phyloP scores from a whole-genome alignment of 495 filamentous ascomycete genomes.

The Penicillium pancosmium region DNA sequence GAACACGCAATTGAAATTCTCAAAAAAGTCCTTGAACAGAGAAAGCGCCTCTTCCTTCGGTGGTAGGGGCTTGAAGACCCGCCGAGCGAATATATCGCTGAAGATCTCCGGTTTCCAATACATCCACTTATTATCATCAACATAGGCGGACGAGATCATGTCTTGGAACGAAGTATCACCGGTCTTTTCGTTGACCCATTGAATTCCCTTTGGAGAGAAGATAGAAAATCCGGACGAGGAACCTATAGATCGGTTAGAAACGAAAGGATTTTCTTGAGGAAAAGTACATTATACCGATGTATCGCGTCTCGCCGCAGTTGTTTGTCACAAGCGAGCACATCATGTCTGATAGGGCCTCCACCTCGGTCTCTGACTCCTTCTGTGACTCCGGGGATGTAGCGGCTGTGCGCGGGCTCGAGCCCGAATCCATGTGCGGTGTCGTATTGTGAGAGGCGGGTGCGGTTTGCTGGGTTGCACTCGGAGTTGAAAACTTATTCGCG shows the following conservation, averaged over 20 bases:
- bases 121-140: constrained; percentile 90
- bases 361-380: constrained; percentile 67
- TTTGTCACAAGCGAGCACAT: constrained; percentile 99
- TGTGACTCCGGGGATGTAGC: constrained; percentile 62
- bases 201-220: constrained; percentile 95
- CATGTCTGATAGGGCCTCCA: constrained; percentile 92
- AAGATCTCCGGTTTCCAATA: constrained; percentile 98
- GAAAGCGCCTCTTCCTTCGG: constrained; percentile 79
- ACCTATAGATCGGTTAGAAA: constrained; percentile 41
- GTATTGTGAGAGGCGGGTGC: constrained; percentile 42
- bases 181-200: constrained; percentile 98
- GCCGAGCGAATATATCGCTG: constrained; percentile 84
- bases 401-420: constrained; percentile 61
- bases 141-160: constrained; percentile 84
- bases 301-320: constrained; percentile 91
- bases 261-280: neutral
- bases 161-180: constrained; percentile 92
- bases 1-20: constrained; percentile 98
- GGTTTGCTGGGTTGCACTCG: constrained; percentile 31
- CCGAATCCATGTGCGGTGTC: constrained; percentile 51
- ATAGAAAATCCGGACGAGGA: constrained; percentile 98
- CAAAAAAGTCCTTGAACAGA: constrained; percentile 89
- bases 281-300: constrained; percentile 70
- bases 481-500: constrained; percentile 30
- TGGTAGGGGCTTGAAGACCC: constrained; percentile 81